Percentiles rank a stretch among this genome's conserved stretches.
phyloP scores from a whole-genome alignment of 1,284 basidiomycete species.

The Dichomitus squalens region DNA sequence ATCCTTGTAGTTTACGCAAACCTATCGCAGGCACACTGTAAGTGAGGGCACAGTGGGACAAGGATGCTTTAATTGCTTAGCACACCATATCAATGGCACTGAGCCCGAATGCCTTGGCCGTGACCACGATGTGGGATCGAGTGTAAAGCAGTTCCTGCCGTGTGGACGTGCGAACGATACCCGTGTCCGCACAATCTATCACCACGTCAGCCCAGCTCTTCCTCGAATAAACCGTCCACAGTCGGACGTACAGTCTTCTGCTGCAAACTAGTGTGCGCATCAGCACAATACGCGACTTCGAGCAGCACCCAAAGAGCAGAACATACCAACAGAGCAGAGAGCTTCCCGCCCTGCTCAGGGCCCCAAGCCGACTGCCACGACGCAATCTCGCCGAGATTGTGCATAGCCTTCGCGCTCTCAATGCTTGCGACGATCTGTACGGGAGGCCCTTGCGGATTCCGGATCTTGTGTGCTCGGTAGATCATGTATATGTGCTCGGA shows the following conservation, averaged over 20 bases:
- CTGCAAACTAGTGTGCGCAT: slow-evolving; percentile 66
- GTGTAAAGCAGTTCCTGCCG: slow-evolving; percentile 83
- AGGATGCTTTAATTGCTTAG: not conserved
- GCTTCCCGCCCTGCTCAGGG: slow-evolving; percentile 45
- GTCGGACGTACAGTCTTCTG: slow-evolving; percentile 77
- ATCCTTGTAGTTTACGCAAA: slow-evolving; percentile 91
- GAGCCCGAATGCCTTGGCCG: slow-evolving; percentile 84
- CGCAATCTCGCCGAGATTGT: slow-evolving; percentile 64
- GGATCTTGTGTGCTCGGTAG: slow-evolving; percentile 25
- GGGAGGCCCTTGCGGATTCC: slow-evolving; percentile 32
- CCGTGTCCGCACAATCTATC: slow-evolving; percentile 86
- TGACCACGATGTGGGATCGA: slow-evolving; percentile 82
- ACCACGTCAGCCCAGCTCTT: not conserved
- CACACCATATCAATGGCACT: slow-evolving; percentile 88
- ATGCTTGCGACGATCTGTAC: slow-evolving; percentile 75
- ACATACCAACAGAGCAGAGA: slow-evolving; percentile 60
- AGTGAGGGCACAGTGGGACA: not conserved
- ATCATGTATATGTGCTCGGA: slow-evolving; percentile 47
- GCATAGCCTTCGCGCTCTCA: slow-evolving; percentile 73
- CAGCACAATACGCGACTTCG: not conserved
- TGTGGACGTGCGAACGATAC: slow-evolving; percentile 77
- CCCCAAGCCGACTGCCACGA: slow-evolving; percentile 56
- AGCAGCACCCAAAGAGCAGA: too few relatives aligned
- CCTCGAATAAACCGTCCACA: too few relatives aligned
- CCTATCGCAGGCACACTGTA: slow-evolving; percentile 44